A percentile compares a stretch with the other conserved stretches of the same genome.
phyloP scores from a whole-genome alignment of 306 rosid genomes.

The Biancaea sappan region DNA sequence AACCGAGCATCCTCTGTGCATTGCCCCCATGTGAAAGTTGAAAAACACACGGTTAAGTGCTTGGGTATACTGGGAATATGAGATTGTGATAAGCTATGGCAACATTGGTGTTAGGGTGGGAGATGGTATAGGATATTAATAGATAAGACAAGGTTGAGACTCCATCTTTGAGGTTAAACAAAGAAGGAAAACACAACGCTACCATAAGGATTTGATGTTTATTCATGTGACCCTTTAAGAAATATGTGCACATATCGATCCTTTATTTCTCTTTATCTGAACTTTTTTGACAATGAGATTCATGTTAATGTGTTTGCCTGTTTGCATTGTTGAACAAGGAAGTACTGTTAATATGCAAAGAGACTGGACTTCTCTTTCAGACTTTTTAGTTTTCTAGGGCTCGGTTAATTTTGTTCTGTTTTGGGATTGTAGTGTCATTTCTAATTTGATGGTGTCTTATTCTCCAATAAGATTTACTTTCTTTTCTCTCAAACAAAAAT shows the following conservation, averaged over 20 bases:
- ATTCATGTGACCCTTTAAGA: not conserved
- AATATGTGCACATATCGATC: not conserved
- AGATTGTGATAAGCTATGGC: not conserved
- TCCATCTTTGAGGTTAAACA: not conserved
- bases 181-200: not conserved
- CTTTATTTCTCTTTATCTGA: not conserved
- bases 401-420: not conserved
- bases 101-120: not conserved
- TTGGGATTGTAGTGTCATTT: not conserved
- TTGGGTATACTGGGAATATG: not conserved
- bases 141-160: not conserved
- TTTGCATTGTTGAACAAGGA: not conserved
- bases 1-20: not conserved
- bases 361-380: not conserved
- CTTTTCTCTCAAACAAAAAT: not conserved
- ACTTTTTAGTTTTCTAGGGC: not conserved
- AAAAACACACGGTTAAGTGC: not conserved
- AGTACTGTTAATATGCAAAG: not conserved
- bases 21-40: not conserved
- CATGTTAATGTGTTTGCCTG: not conserved
- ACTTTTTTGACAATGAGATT: not conserved
- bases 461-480: not conserved
- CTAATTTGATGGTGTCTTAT: too few relatives aligned
- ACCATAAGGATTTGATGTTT: not conserved
- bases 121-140: not conserved